Conservation (phyloP, 345 rosid genomes). For the Dovyalis caffra region DNA sequence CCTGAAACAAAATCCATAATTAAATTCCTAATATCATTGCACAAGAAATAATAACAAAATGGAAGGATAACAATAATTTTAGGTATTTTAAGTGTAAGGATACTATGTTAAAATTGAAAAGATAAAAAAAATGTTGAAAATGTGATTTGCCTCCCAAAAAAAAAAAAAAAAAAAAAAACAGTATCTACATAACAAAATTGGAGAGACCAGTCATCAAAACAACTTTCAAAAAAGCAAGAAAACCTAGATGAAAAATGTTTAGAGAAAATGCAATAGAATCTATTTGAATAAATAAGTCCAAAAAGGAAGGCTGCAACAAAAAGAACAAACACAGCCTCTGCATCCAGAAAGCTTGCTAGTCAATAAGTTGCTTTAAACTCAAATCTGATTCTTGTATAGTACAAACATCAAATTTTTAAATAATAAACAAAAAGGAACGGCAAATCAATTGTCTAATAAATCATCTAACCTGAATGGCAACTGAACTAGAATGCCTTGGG, state of each 20-base stretch:
- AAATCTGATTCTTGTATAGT: background rate
- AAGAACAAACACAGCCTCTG: background rate
- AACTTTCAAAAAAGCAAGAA: background rate
- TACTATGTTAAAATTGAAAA: background rate
- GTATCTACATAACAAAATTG: too few species aligned
- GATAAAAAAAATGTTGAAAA: background rate
- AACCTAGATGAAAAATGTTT: background rate
- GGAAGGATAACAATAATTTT: background rate
- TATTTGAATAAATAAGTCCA: background rate
- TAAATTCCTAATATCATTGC: background rate
- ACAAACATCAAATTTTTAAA: too few species aligned
- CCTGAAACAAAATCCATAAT: slow-evolving; percentile 48
- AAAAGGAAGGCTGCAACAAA: background rate
- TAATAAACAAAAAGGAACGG: background rate
- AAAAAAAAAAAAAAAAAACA: background rate
- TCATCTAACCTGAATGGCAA: background rate
- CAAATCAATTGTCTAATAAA: background rate
- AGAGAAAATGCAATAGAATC: background rate
- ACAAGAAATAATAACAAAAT: background rate
- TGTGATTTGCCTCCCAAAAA: background rate
- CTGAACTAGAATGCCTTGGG: background rate
- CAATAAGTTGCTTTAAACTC: background rate
- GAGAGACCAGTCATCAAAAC: background rate
- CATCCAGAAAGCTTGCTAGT: background rate
- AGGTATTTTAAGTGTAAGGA: background rate